A percentile compares a stretch with the other conserved stretches of the same genome.
phyloP scores from a whole-genome alignment of 129 eudicot species.

The Helianthus tuberosus region DNA sequence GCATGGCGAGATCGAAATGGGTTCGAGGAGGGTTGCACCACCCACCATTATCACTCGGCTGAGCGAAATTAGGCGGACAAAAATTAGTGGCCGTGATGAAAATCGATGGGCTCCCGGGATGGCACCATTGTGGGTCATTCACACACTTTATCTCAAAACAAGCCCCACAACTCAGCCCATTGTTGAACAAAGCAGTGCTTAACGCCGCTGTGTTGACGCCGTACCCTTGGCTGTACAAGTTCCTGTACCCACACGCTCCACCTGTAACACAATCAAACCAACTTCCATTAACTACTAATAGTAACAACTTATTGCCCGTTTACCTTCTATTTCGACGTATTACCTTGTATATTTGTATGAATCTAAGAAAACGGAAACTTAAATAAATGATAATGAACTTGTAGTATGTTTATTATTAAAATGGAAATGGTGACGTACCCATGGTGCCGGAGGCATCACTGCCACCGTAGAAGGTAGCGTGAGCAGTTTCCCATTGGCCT shows the following conservation, averaged over 20 bases:
- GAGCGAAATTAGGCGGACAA: conserved; percentile 67
- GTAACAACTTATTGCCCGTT: no score
- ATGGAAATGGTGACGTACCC: conserved; percentile 42
- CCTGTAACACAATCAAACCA: conserved; percentile 31
- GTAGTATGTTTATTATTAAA: background rate
- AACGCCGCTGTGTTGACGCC: conserved; percentile 70
- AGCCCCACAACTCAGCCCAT: conserved; percentile 63
- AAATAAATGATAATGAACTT: no score
- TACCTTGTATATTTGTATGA: no score
- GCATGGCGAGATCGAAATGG: conserved; percentile 71
- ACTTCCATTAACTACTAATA: background rate
- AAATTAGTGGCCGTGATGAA: conserved; percentile 66
- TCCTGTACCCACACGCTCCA: conserved; percentile 75
- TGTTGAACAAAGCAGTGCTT: conserved; percentile 68
- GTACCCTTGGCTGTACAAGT: conserved; percentile 71
- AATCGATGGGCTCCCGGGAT: conserved; percentile 64
- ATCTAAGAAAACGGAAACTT: no score
- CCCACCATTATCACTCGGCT: conserved; percentile 61
- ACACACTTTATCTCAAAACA: conserved; percentile 64
- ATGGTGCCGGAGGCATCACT: conserved; percentile 76
- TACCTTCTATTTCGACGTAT: no score
- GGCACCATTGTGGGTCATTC: conserved; percentile 61
- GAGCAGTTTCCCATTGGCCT: conserved; percentile 64
- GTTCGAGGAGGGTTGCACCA: conserved; percentile 77
- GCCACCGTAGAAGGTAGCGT: conserved; percentile 81